These are phyloP conservation scores for Stephanodiscus minutulus DNA, from an alignment of 108 stramenopile species.

Conservation along the genomic window DNA sequence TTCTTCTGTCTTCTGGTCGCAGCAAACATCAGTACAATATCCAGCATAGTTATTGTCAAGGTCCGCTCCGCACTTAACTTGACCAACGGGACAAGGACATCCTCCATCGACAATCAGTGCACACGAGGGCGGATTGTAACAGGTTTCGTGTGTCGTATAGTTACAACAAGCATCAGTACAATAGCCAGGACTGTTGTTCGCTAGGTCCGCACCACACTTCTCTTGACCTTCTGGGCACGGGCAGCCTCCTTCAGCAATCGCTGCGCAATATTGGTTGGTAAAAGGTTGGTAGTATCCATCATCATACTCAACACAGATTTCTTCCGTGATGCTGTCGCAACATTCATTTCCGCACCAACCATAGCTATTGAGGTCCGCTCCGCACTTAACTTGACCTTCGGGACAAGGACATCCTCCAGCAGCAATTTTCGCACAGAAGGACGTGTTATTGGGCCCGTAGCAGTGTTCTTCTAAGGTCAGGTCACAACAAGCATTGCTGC, in stretches of 20 bases:
- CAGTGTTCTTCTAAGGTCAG: background rate
- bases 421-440: background rate
- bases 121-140: background rate
- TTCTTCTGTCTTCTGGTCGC: constrained; percentile 1
- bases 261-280: too few species aligned
- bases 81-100: background rate
- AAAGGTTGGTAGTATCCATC: too few species aligned
- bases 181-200: background rate
- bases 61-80: background rate
- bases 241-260: background rate
- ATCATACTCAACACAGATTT: too few species aligned
- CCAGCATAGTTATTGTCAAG: background rate
- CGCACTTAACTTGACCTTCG: background rate
- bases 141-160: background rate
- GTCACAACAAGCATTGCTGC: background rate
- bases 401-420: constrained; percentile 3
- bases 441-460: background rate
- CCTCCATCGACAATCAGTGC: background rate
- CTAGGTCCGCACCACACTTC: background rate
- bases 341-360: too few species aligned
- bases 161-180: background rate
- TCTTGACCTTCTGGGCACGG: constrained; percentile 3
- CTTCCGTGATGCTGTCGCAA: too few species aligned
- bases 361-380: background rate
- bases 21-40: constrained; percentile 15